Conservation (phyloP, 176 grass and related monocot genomes). For the Cocos nucifera region DNA sequence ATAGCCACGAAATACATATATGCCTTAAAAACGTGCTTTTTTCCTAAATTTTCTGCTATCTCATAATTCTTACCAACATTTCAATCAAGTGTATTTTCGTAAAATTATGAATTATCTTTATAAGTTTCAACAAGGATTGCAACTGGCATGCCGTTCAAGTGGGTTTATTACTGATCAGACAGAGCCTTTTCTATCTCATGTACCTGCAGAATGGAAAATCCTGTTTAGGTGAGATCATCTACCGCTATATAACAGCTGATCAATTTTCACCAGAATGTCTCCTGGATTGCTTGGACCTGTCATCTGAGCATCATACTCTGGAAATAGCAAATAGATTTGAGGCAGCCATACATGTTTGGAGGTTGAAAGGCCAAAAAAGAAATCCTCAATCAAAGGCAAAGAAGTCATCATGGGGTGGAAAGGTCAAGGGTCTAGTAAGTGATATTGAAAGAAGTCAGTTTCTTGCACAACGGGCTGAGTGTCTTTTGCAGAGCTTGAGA, state of each 20-base stretch:
- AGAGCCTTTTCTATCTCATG: not conserved
- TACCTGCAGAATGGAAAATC: constrained; percentile 76
- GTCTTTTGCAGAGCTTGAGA: constrained; percentile 77
- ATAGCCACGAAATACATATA: no score
- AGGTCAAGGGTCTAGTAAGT: constrained; percentile 71
- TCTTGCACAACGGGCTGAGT: constrained; percentile 71
- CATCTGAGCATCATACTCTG: constrained; percentile 86
- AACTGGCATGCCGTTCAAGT: no score
- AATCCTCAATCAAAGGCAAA: constrained; percentile 52
- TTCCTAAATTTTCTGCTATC: no score
- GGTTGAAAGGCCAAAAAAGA: constrained; percentile 59
- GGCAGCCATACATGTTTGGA: constrained; percentile 92
- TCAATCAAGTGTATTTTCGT: no score
- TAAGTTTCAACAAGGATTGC: no score
- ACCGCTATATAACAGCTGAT: constrained; percentile 81
- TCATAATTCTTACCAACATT: no score
- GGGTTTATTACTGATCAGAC: no score
- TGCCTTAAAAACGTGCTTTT: no score
- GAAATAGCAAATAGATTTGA: constrained; percentile 93
- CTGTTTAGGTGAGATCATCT: constrained; percentile 92
- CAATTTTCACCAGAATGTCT: constrained; percentile 95
- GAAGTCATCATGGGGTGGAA: constrained; percentile 77
- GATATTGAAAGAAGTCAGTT: constrained; percentile 49
- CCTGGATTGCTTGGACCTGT: constrained; percentile 80
- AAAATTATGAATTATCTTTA: no score